phyloP scores from a whole-genome alignment of 345 rosid species.

The Pistacia vera region DNA sequence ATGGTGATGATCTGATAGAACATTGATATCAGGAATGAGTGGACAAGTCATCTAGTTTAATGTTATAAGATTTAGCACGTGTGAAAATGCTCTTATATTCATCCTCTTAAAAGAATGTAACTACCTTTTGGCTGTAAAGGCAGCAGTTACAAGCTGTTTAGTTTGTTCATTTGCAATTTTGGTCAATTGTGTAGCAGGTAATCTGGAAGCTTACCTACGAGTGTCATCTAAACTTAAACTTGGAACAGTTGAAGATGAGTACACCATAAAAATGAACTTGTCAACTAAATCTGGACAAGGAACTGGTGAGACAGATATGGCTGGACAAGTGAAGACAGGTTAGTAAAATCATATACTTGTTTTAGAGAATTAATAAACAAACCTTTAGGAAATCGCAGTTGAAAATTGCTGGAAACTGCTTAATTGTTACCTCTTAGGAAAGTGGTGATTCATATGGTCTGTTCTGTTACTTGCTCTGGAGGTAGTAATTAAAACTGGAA shows the following conservation, averaged over 20 bases:
- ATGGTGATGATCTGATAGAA: background rate
- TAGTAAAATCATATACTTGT: constrained; percentile 27
- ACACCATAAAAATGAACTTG: constrained; percentile 31
- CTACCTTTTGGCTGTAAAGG: background rate
- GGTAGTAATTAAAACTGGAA: background rate
- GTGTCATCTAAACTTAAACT: constrained; percentile 86
- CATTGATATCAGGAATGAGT: background rate
- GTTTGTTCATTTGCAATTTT: constrained; percentile 9
- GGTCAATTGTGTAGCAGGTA: constrained; percentile 50
- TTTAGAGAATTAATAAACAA: background rate
- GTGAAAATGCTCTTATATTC: background rate
- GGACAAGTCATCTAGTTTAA: background rate
- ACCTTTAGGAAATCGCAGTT: background rate
- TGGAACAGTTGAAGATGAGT: constrained; percentile 69
- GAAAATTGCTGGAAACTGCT: background rate
- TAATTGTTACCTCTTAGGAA: background rate
- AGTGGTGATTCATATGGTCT: background rate
- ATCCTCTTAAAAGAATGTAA: background rate
- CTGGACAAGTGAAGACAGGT: constrained; percentile 85
- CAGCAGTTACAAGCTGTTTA: background rate
- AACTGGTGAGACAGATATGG: constrained; percentile 46
- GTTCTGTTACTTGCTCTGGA: background rate
- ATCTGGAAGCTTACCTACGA: constrained; percentile 68
- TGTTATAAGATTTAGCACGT: background rate
- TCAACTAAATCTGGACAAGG: constrained; percentile 46